Evolutionary conservation across 1,284 basidiomycete species (phyloP).

Genomic region (Ceraceosorus guamensis): DNA sequence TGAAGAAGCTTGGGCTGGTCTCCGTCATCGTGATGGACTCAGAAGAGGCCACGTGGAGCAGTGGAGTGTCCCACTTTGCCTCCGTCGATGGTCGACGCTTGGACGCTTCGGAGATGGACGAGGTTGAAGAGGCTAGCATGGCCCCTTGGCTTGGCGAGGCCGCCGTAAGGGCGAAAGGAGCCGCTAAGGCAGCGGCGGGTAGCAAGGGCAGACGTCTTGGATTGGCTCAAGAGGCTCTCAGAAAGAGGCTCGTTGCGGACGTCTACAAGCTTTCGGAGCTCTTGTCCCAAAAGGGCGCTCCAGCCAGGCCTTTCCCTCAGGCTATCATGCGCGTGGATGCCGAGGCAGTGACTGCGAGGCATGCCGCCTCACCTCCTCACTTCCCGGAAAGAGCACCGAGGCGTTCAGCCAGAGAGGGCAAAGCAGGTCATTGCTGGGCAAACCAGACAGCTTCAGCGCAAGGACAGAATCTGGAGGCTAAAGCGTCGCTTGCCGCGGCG

Average conservation of each 20-base stretch:
- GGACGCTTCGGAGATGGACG: slow-evolving; percentile 13
- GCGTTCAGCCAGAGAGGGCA: background rate
- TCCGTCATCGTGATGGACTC: slow-evolving; percentile 90
- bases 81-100: slow-evolving; percentile 20
- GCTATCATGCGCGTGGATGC: slow-evolving; percentile 34
- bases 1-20: slow-evolving; percentile 89
- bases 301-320: slow-evolving; percentile 66
- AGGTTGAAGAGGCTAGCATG: slow-evolving; percentile 24
- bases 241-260: slow-evolving; percentile 67
- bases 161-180: no score
- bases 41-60: slow-evolving; percentile 60
- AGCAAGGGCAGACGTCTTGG: background rate
- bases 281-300: slow-evolving; percentile 75
- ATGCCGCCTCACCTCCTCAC: slow-evolving; percentile 3
- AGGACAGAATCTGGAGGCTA: no score
- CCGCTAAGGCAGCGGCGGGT: background rate
- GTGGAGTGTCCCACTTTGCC: slow-evolving; percentile 16
- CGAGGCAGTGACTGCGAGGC: slow-evolving; percentile 7
- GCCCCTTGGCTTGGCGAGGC: slow-evolving; percentile 19
- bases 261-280: slow-evolving; percentile 60
- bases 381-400: background rate
- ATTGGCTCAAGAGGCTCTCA: slow-evolving; percentile 44
- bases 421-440: background rate
- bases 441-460: no score
- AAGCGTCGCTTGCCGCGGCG: background rate